phyloP scores from a whole-genome alignment of 1,139 yeast genomes.

The Yarrowia galli region DNA sequence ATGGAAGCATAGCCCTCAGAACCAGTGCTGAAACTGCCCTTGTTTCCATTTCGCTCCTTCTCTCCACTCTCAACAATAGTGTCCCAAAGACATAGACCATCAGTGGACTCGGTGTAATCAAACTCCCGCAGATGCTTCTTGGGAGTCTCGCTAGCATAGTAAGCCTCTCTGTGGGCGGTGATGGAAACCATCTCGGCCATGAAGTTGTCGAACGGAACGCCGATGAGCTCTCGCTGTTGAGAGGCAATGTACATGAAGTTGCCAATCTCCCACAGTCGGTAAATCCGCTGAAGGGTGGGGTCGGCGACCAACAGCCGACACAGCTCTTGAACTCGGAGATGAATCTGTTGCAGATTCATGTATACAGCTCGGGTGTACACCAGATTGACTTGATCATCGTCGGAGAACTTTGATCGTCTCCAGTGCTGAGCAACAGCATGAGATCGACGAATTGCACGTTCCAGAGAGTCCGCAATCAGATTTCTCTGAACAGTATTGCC shows the following conservation, averaged over 20 bases:
- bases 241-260: slow-evolving; percentile 27
- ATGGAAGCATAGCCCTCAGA: slow-evolving; percentile 6
- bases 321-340: slow-evolving; percentile 15
- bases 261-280: slow-evolving; percentile 33
- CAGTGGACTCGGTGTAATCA: slow-evolving; percentile 18
- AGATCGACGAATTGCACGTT: slow-evolving; percentile 9
- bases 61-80: slow-evolving; percentile 23
- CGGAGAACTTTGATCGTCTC: slow-evolving; percentile 17
- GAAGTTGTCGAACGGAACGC: slow-evolving; percentile 30
- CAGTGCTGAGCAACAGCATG: slow-evolving; percentile 31
- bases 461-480: slow-evolving; percentile 7
- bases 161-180: slow-evolving; percentile 29
- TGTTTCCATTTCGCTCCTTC: slow-evolving; percentile 10
- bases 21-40: slow-evolving; percentile 17
- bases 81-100: slow-evolving; percentile 7
- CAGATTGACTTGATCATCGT: slow-evolving; percentile 22
- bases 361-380: slow-evolving; percentile 25
- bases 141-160: slow-evolving; percentile 15
- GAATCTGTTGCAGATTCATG: slow-evolving; percentile 13
- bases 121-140: slow-evolving; percentile 11
- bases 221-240: slow-evolving; percentile 17
- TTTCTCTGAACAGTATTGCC: slow-evolving; percentile 18
- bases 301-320: slow-evolving; percentile 5
- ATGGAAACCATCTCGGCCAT: slow-evolving; percentile 27
- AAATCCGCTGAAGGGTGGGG: not conserved